Percentiles rank a stretch among this genome's conserved stretches.
These are phyloP conservation scores for Kwoniella bestiolae DNA, from an alignment of 768 basidiomycete genomes.

Conservation along the genomic window DNA sequence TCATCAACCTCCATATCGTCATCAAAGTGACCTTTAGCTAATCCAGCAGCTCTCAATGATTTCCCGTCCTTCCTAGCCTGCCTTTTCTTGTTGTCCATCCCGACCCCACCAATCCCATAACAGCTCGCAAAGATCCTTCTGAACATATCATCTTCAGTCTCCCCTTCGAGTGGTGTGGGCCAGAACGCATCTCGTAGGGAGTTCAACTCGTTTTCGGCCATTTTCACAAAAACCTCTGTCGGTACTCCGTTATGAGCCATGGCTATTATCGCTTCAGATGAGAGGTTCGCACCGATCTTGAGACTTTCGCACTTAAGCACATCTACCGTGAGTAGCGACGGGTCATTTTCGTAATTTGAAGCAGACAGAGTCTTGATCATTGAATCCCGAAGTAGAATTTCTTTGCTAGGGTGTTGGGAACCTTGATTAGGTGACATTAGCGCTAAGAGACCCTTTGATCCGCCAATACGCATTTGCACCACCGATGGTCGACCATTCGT, in stretches of 20 bases:
- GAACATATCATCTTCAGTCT: slow-evolving; percentile 27
- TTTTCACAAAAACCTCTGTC: slow-evolving; percentile 18
- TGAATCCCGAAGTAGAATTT: slow-evolving; percentile 42
- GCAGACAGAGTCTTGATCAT: slow-evolving; percentile 42
- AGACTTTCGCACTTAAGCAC: slow-evolving; percentile 34
- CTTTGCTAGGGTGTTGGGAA: slow-evolving; percentile 25
- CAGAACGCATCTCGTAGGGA: slow-evolving; percentile 24
- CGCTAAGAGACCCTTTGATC: slow-evolving; percentile 45
- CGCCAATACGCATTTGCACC: slow-evolving; percentile 45
- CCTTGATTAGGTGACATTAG: slow-evolving; percentile 37
- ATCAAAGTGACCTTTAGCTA: slow-evolving; percentile 19
- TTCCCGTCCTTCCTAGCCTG: slow-evolving; percentile 14
- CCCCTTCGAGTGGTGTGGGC: slow-evolving; percentile 15
- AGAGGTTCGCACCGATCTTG: slow-evolving; percentile 30
- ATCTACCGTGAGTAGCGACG: slow-evolving; percentile 33
- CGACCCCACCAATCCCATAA: slow-evolving; percentile 39
- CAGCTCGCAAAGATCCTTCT: slow-evolving; percentile 23
- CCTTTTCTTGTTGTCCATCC: slow-evolving; percentile 37
- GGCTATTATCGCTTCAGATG: slow-evolving; percentile 40
- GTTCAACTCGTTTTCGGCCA: slow-evolving; percentile 28
- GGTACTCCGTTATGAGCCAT: slow-evolving; percentile 43
- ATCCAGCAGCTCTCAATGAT: slow-evolving; percentile 33
- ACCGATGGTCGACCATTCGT: slow-evolving; percentile 29
- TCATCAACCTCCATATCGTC: slow-evolving; percentile 11
- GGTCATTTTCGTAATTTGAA: slow-evolving; percentile 23